phyloP scores from a whole-genome alignment of 2,329 filamentous ascomycete species.

The Pseudonectria buxi region DNA sequence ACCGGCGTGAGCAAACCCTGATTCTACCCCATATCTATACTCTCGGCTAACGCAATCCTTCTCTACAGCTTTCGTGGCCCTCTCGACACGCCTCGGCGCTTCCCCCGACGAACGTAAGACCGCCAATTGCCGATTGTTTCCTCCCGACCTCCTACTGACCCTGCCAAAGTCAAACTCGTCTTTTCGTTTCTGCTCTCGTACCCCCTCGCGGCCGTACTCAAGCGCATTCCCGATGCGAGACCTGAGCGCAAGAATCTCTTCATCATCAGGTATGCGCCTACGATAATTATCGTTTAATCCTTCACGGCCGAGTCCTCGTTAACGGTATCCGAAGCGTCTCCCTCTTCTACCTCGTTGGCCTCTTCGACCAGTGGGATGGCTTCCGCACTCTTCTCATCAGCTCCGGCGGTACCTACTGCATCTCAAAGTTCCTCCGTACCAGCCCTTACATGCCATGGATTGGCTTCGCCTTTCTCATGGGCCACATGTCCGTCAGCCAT shows the following conservation, averaged over 20 bases:
- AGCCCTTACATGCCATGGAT: conserved; percentile 98
- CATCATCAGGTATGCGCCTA: conserved; percentile 57
- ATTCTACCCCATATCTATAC: neutral
- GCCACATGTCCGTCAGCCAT: conserved; percentile 88
- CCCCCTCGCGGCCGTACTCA: conserved; percentile 79
- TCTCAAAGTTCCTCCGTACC: conserved; percentile 69
- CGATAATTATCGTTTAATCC: neutral
- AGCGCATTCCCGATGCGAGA: conserved; percentile 78
- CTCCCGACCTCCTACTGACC: conserved; percentile 7
- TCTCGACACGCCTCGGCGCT: conserved; percentile 26
- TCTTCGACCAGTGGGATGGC: conserved; percentile 89
- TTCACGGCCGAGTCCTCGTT: conserved; percentile 1
- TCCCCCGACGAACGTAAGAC: conserved; percentile 33
- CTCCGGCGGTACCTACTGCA: conserved; percentile 71
- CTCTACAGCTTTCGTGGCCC: conserved; percentile 27
- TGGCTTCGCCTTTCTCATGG: conserved; percentile 89
- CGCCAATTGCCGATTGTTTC: neutral
- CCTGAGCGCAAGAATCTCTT: conserved; percentile 85
- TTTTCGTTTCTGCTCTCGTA: conserved; percentile 88
- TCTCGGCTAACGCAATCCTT: conserved; percentile 4
- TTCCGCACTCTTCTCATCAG: conserved; percentile 73
- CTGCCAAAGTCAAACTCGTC: conserved; percentile 77
- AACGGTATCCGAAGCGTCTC: conserved; percentile 49
- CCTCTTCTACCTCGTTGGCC: conserved; percentile 84
- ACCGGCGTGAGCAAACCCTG: conserved; percentile 16